Base-by-base conservation (phyloP, 1,139 yeast genomes). In the Yamadazyma atlantica region DNA sequence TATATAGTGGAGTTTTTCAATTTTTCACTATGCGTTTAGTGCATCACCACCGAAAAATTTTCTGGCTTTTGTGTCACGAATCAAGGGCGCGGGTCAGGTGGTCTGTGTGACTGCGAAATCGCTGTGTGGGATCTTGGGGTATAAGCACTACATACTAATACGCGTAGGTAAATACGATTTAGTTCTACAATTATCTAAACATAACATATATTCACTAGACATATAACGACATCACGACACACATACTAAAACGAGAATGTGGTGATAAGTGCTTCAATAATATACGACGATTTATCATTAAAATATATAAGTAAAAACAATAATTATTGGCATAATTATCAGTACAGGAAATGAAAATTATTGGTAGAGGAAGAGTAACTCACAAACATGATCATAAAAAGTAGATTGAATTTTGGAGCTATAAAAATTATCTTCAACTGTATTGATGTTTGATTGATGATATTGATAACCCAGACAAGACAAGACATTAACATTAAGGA, bases 21-120 rank as follows among this genome's bases (percentile, higher is more conserved):
- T 28, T 28, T 28, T 28, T 28, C 30, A 28, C 30, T 28, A 28
- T 28, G 30, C 30, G 30, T 12, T 26, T 26, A 9, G 12, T 10
- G 30, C 30, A 28, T 16, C 29, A 12, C 19, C 26, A 23, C 16
- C 30, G 30, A 28, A 28, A 28, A 28, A 16, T 28, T 28, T 28
- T 28, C 30, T 15, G 13, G 30, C 7, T 28, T 28, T 28, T 28
- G 30, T 28, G 30, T 28, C 16, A 28, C 17, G 7, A 26, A 26
- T 11, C 10, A 26, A 6, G 13, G 13, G 5, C 4, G 10, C 4
- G 16, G 29, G 13, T 26, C 16, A 4, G 7, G 29, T 7, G 17
- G 22, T 19, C 22, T 19, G 22, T 19, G 22, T 19, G 9, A 19
- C 9, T 9, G 22, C 9, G 22, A 19, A 19, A 19, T 19, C 8